Evolutionary conservation across 1,139 yeast genomes (phyloP).

Genomic region (Candida sanyaensis): DNA sequence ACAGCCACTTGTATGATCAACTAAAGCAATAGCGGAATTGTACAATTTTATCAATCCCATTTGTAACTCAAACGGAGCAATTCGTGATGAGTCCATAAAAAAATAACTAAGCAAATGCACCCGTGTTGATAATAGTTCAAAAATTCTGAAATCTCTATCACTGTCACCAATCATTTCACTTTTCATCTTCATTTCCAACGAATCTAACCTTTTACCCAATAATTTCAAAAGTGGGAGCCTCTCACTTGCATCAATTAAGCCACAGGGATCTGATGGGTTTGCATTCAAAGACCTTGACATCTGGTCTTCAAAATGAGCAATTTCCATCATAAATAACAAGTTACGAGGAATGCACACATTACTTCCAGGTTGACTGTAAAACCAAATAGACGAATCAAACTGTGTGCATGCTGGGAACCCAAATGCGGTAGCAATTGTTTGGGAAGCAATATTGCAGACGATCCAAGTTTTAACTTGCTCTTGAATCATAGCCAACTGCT

Average conservation of each 20-base stretch:
- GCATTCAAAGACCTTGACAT: slow-evolving; percentile 76
- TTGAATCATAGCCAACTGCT: slow-evolving; percentile 47
- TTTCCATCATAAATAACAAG: slow-evolving; percentile 73
- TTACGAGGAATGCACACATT: slow-evolving; percentile 56
- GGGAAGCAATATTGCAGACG: slow-evolving; percentile 87
- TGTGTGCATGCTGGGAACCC: slow-evolving; percentile 94
- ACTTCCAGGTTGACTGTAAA: slow-evolving; percentile 44
- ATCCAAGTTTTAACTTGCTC: slow-evolving; percentile 93
- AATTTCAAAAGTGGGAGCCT: slow-evolving; percentile 74
- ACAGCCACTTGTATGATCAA: slow-evolving; percentile 66
- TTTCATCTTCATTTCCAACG: slow-evolving; percentile 57
- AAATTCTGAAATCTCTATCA: slow-evolving; percentile 64
- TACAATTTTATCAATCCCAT: slow-evolving; percentile 77
- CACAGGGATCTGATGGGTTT: slow-evolving; percentile 67
- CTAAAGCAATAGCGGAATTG: slow-evolving; percentile 72
- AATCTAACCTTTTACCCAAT: slow-evolving; percentile 70
- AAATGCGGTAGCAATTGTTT: slow-evolving; percentile 85
- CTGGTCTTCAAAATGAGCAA: slow-evolving; percentile 85
- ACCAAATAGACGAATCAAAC: slow-evolving; percentile 72
- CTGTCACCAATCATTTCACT: slow-evolving; percentile 26
- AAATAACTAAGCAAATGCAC: slow-evolving; percentile 80
- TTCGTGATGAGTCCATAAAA: slow-evolving; percentile 64
- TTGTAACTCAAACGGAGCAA: slow-evolving; percentile 63
- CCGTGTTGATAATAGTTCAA: slow-evolving; percentile 70
- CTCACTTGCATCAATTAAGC: slow-evolving; percentile 66